A percentile compares a stretch with the other conserved stretches of the same genome.
Evolutionary conservation across 1,139 yeast genomes (phyloP).

Genomic region (Suhomyces kunorum): DNA sequence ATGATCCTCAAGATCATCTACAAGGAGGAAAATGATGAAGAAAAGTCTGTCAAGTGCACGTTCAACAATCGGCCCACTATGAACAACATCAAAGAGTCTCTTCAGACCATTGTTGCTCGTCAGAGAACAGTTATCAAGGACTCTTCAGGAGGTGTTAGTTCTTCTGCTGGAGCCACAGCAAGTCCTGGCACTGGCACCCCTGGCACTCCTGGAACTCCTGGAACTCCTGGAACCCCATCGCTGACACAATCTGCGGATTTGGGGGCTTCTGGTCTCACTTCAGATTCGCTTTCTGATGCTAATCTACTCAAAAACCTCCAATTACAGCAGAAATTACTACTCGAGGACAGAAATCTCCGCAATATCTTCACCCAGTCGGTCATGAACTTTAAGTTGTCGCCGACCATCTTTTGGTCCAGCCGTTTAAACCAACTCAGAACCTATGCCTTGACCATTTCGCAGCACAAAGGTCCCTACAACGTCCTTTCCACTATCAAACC

Average conservation of each 20-base stretch:
- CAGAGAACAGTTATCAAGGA: slow-evolving; percentile 53
- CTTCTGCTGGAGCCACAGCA: slow-evolving; percentile 13
- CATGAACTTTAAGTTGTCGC: slow-evolving; percentile 72
- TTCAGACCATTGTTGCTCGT: slow-evolving; percentile 73
- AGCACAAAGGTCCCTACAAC: slow-evolving; percentile 90
- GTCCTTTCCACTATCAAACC: slow-evolving; percentile 93
- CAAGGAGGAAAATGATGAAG: slow-evolving; percentile 36
- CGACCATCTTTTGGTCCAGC: slow-evolving; percentile 86
- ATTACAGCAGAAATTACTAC: slow-evolving; percentile 74
- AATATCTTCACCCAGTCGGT: slow-evolving; percentile 86
- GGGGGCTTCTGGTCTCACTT: slow-evolving; percentile 11
- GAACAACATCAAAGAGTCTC: slow-evolving; percentile 68
- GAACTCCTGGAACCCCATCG: slow-evolving; percentile 6
- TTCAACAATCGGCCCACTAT: slow-evolving; percentile 74
- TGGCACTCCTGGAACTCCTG: slow-evolving; percentile 12
- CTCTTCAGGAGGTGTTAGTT: slow-evolving; percentile 1
- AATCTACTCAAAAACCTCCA: slow-evolving; percentile 64
- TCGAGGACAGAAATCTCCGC: slow-evolving; percentile 70
- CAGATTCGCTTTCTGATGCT: slow-evolving; percentile 36
- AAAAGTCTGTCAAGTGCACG: slow-evolving; percentile 54
- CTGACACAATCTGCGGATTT: slow-evolving; percentile 7
- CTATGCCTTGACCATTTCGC: slow-evolving; percentile 79
- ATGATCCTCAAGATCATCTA: slow-evolving; percentile 66
- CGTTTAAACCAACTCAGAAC: slow-evolving; percentile 79
- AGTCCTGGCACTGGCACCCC: not conserved